Conservation (phyloP, 495 filamentous ascomycete species). For the Penicillium dipodomyicola region DNA sequence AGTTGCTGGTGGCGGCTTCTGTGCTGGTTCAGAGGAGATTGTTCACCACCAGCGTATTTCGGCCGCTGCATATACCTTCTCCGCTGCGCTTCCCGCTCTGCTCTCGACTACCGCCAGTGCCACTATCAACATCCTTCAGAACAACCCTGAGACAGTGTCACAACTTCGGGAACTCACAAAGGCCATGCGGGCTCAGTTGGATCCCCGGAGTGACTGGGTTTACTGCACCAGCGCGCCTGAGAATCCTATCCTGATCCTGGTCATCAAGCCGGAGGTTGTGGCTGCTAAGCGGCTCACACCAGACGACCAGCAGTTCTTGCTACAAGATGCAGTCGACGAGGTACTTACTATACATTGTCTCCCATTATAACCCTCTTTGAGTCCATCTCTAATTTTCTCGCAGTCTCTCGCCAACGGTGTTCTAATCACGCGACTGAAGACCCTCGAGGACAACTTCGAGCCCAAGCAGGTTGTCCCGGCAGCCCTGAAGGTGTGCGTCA, state of each 20-base stretch:
- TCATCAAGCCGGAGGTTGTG: constrained; percentile 81
- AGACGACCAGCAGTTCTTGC: constrained; percentile 76
- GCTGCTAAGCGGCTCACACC: constrained; percentile 61
- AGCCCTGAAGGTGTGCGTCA: constrained; percentile 87
- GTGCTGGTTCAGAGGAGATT: constrained; percentile 82
- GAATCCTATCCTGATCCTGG: constrained; percentile 82
- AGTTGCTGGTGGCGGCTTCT: constrained; percentile 93
- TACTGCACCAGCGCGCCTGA: constrained; percentile 75
- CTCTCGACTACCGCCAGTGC: constrained; percentile 92
- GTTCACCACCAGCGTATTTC: constrained; percentile 94
- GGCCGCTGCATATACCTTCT: constrained; percentile 87
- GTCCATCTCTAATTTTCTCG: constrained; percentile 14
- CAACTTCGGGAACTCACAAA: constrained; percentile 79
- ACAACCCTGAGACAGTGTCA: constrained; percentile 70
- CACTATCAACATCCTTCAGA: constrained; percentile 78
- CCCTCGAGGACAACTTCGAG: constrained; percentile 61
- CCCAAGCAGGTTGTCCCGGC: constrained; percentile 66
- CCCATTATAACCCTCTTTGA: background rate
- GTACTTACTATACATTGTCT: constrained; percentile 51
- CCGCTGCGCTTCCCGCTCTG: constrained; percentile 89
- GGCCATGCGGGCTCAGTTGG: constrained; percentile 79
- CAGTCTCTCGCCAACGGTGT: constrained; percentile 80
- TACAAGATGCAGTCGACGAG: constrained; percentile 94
- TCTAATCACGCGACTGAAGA: constrained; percentile 81
- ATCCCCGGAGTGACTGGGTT: constrained; percentile 92